Evolutionary conservation across 129 eudicot genomes (phyloP).

Genomic region (Kitagawia praeruptora): DNA sequence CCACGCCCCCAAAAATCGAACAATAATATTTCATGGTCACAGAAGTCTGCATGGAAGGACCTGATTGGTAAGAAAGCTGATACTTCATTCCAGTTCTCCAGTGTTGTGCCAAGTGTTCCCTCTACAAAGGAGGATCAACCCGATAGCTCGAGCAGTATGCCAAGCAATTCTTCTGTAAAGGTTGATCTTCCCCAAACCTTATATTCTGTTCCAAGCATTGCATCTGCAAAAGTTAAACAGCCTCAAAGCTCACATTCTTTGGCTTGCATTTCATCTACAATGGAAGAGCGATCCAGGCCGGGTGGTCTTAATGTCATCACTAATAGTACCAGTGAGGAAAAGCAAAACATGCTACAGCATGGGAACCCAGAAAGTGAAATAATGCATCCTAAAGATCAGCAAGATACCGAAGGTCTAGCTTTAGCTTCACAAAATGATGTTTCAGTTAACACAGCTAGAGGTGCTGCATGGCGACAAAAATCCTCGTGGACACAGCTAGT

Average conservation of each 20-base stretch:
- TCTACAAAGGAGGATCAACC: constrained; percentile 24
- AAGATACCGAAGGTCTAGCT: constrained; percentile 15
- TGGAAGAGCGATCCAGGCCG: constrained; percentile 18
- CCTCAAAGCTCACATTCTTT: constrained; percentile 18
- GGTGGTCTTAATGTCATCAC: constrained; percentile 10
- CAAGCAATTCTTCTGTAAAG: background rate
- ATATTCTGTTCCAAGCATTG: background rate
- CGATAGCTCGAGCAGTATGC: background rate
- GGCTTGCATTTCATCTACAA: constrained; percentile 16
- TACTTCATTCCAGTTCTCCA: constrained; percentile 37
- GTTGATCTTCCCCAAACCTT: background rate
- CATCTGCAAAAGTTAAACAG: background rate
- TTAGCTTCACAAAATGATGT: constrained; percentile 19
- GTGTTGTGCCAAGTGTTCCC: constrained; percentile 25
- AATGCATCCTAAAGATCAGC: constrained; percentile 4
- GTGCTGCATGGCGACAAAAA: constrained; percentile 65
- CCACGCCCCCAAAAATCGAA: constrained; percentile 20
- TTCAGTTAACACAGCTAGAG: constrained; percentile 35
- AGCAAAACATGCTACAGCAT: constrained; percentile 8
- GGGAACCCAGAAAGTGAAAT: constrained; percentile 12
- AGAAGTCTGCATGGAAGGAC: constrained; percentile 53
- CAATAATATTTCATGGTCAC: constrained; percentile 26
- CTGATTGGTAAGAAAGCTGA: constrained; percentile 33
- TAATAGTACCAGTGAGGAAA: background rate
- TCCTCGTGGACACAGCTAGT: constrained; percentile 78